Evolutionary conservation across 2,329 filamentous ascomycete species (phyloP), one percentile per base, ranked within the genome.

Genomic region (Trichoderma arundinaceum): DNA sequence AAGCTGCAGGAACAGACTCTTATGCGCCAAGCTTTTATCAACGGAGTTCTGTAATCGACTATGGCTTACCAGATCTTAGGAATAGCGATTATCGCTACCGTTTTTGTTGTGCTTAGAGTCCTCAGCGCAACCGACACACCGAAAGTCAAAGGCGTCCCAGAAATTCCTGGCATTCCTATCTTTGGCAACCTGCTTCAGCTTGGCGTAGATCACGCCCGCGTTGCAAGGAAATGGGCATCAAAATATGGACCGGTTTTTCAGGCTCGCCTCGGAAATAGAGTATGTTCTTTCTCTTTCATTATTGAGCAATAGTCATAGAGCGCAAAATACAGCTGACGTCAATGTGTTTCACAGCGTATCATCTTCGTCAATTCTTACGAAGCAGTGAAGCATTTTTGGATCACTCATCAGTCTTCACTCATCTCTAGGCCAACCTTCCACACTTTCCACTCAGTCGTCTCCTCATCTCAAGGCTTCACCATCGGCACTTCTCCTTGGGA

Each of bases 401-500:
- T 93, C 74, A 90, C 87, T 9, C 89, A 94, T 71, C 91, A 93
- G 72, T 91, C 90, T 0, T 84, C 91, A 0, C 79, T 94, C 66
- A 92, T 93, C 71, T 93, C 90, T 0, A 86, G 92, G 1, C 92
- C 92, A 0, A 92, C 83, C 28, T 86, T 93, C 54, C 90, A 94
- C 76, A 94, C 91, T 0, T 94, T 94, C 76, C 91, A 94, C 77
- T 90, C 85, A 5, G 89, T 94, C 4, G 89, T 93, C 3, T 92
- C 90, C 1, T 87, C 83, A 39, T 91, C 89, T 0, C 89, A 92
- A 70, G 91, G 91, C 6, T 91, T 92, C 76, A 94, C 91, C 0
- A 92, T 95, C 67, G 92, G 92, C 1, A 92, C 91, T 0, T 93
- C 90, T 0, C 91, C 92, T 0, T 95, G 91, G 89, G 90, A 94